Base-by-base conservation (phyloP, 352 stramenopile genomes). In the Peronospora tabacina region DNA sequence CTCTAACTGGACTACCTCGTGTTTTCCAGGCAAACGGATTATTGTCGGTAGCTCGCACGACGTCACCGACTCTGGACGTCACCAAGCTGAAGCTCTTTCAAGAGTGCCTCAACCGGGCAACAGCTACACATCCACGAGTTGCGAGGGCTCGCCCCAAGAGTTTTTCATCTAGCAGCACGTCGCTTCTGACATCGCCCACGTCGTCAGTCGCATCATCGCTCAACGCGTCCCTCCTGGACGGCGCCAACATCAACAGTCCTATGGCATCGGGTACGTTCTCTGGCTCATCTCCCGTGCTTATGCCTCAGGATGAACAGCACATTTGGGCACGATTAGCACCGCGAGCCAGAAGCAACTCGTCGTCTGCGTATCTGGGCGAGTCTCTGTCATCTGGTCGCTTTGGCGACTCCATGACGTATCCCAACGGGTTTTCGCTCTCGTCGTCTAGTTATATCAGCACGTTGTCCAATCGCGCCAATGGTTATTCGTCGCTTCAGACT, bases 21-120 rank as follows among this genome's bases (percentile, higher is more conserved):
- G 46, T 52, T 7, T 58, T 74, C 15, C 61, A 80, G 16, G 24
- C 58, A 5, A 68, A 33, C 26, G 73, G 73, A 12, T 45, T 67
- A 15, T 59, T 87, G 26, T 58, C 63, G 0, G 74, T 77, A 2
- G 54, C 64, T n/a, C 68, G 75, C 2, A 79, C 72, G 12, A 65
- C 61, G 9, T 63, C 75, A 7, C 72, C 73, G 22, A 82, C 69
- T 8, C 52, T 86, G 24, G 75, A 92, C 41, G 47, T 75, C 11
- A 51, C 63, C 4, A 85, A 86, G 53, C 60, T 87, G n/a, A 69
- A 84, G 41, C 59, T 68, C 16, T 84, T 90, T 46, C 64, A 83
- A 33, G 63, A 85, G 9, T 66, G 63, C 38, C 44, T 85, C 19
- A 72, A 70, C 10, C 49, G 49, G 13, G 40, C 55, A 8, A 17